Base-by-base conservation (phyloP, 768 basidiomycete species). In the Mycena leptocephala region DNA sequence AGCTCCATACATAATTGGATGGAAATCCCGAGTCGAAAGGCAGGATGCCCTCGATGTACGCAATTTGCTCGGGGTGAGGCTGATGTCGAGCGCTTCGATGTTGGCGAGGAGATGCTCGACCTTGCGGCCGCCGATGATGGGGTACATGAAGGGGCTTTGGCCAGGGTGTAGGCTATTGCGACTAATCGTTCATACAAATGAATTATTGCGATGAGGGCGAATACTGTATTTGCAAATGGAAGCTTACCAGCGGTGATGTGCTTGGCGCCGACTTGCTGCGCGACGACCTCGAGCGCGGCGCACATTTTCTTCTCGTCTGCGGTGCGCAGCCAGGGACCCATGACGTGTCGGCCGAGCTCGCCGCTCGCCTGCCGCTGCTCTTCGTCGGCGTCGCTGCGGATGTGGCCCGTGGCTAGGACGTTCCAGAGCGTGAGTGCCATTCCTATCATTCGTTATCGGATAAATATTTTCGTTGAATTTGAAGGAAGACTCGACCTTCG, bases 131-230 rank as follows among this genome's bases (percentile, higher is more conserved):
- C 86, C 86, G 35, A 87, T 72, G 51, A 87, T 82, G 3, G 86
- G 87, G 79, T 87, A 88, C 2, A 87, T 84, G 59, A 84, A 87
- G 0, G 86, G 85, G 85, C 83, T 79, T 89, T 89, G 64, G 86
- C 85, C 80, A 89, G 81, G 22, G 88, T 79, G 71, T 72, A 72
- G 18, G 71, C 71, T 14, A 72, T 72, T 0, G 62, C 71, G 5
- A 65, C 41, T 63, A 20, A 18, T 46, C 14, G 2, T 46, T n/a
- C n/a, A 8, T 64, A 3, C n/a, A 30, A 26, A 10, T 7, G 55
- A 18, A 6, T 46, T 6, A 46, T 37, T 37, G n/a, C n/a, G n/a
- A 37, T 37, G 35, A 20, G 20, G 16, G 7, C 6, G 43, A 46
- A 14, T 16, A 20, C 2, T 46, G 43, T 6, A 46, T n/a, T n/a